Conservation (phyloP, 306 rosid genomes). For the Pyrus pyrifolia region DNA sequence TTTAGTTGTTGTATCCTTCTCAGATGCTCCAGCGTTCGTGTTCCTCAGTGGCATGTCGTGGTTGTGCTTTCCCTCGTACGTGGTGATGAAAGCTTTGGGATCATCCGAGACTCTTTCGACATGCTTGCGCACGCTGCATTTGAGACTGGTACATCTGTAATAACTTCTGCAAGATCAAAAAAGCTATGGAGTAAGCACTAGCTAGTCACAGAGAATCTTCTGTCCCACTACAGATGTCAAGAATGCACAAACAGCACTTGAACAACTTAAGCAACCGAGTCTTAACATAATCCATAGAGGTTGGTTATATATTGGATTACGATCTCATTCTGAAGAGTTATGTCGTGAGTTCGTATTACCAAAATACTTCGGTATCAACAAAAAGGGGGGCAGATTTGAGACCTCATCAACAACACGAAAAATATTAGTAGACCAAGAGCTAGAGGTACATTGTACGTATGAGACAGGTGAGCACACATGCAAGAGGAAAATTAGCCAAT, state of each 20-base stretch:
- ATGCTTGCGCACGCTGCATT: conserved; percentile 80
- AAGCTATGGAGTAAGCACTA: background rate
- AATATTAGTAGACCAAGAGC: background rate
- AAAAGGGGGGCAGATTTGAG: background rate
- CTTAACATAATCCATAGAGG: background rate
- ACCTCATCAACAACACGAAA: background rate
- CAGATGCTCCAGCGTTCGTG: conserved; percentile 40
- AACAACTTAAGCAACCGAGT: background rate
- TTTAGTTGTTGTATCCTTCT: conserved; percentile 27
- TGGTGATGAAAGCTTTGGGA: conserved; percentile 78
- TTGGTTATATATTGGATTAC: background rate
- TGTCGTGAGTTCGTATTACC: background rate
- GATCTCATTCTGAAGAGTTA: background rate
- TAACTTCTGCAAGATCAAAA: conserved; percentile 63
- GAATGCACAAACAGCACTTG: background rate
- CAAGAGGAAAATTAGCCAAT: background rate
- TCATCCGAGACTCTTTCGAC: conserved; percentile 93
- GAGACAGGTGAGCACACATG: background rate
- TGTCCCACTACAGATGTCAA: background rate
- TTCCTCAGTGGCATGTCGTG: conserved; percentile 72
- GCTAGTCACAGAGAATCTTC: background rate
- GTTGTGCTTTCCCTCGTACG: conserved; percentile 96
- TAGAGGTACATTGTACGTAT: background rate
- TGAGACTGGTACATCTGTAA: conserved; percentile 74
- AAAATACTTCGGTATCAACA: background rate